phyloP scores from a whole-genome alignment of 352 stramenopile species.

The Plasmopara muralis region DNA sequence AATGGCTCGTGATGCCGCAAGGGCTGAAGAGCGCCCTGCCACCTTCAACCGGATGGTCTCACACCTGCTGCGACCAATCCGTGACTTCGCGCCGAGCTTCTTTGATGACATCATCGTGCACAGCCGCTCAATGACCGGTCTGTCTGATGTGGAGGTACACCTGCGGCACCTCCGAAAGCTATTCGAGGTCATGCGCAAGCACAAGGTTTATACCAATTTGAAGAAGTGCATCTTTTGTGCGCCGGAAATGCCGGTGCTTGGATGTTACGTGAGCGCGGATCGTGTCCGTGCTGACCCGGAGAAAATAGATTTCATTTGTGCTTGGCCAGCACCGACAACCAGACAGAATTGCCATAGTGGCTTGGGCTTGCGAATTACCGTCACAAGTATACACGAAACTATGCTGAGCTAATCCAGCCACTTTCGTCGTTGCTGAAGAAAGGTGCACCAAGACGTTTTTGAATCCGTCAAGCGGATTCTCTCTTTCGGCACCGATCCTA shows the following conservation, averaged over 20 bases:
- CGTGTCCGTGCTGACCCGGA: too few relatives aligned
- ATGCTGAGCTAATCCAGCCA: not conserved
- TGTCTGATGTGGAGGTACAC: slow-evolving; percentile 15
- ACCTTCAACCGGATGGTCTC: not conserved
- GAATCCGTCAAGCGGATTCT: not conserved
- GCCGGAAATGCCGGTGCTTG: too few relatives aligned
- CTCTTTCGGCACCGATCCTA: not conserved
- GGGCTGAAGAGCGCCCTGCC: not conserved
- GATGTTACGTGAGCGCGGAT: too few relatives aligned
- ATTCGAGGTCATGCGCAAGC: too few relatives aligned
- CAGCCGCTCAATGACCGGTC: slow-evolving; percentile 5
- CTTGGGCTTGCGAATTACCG: not conserved
- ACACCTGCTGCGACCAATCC: slow-evolving; percentile 3
- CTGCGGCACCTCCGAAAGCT: slow-evolving; percentile 3
- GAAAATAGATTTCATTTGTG: too few relatives aligned
- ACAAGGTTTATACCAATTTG: too few relatives aligned
- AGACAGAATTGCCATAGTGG: not conserved
- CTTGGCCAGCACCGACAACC: too few relatives aligned
- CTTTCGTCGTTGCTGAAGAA: too few relatives aligned
- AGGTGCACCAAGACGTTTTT: not conserved
- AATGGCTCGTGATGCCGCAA: not conserved
- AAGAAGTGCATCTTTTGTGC: too few relatives aligned
- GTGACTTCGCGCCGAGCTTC: slow-evolving; percentile 2
- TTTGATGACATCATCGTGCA: slow-evolving; percentile 7
- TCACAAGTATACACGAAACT: not conserved